phyloP scores from a whole-genome alignment of 495 filamentous ascomycete species.

The Penicillium pancosmium region DNA sequence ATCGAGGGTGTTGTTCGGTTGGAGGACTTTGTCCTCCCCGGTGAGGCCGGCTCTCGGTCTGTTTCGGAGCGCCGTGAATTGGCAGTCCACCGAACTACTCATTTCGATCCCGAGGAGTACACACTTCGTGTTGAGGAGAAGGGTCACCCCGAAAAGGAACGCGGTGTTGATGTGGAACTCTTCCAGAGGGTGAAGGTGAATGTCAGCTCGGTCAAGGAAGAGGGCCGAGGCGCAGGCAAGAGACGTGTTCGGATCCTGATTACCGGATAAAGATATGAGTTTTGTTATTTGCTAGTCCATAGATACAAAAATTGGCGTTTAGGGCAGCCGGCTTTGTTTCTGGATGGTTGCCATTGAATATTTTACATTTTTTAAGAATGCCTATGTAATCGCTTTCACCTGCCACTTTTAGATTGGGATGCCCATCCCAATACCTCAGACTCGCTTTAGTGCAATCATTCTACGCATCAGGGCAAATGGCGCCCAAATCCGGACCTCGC shows the following conservation, averaged over 20 bases:
- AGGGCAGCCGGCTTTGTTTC: constrained; percentile 4
- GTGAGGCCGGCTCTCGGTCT: constrained; percentile 51
- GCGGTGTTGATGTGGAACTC: constrained; percentile 67
- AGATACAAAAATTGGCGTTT: constrained; percentile 19
- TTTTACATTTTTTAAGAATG: not conserved
- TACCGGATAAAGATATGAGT: constrained; percentile 16
- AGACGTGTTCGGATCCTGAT: constrained; percentile 59
- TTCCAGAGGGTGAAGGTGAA: constrained; percentile 89
- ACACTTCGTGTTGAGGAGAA: constrained; percentile 59
- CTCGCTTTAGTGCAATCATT: constrained; percentile 40
- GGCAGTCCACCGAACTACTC: constrained; percentile 57
- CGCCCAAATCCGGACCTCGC: constrained; percentile 27
- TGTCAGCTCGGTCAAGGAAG: constrained; percentile 90
- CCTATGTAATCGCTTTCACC: constrained; percentile 14
- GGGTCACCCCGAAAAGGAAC: constrained; percentile 50
- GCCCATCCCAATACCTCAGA: constrained; percentile 7
- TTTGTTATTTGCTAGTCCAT: constrained; percentile 9
- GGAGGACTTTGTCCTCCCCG: constrained; percentile 74
- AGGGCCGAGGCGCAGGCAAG: constrained; percentile 80
- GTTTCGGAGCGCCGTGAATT: constrained; percentile 43
- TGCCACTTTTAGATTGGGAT: not conserved
- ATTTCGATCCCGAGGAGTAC: constrained; percentile 84
- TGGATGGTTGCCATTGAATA: not conserved
- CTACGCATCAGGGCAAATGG: constrained; percentile 29
- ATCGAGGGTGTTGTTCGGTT: constrained; percentile 89